These are phyloP conservation scores for Coniochaeta sp. DNA, from an alignment of 2,329 filamentous ascomycete species.

Conservation along the genomic window DNA sequence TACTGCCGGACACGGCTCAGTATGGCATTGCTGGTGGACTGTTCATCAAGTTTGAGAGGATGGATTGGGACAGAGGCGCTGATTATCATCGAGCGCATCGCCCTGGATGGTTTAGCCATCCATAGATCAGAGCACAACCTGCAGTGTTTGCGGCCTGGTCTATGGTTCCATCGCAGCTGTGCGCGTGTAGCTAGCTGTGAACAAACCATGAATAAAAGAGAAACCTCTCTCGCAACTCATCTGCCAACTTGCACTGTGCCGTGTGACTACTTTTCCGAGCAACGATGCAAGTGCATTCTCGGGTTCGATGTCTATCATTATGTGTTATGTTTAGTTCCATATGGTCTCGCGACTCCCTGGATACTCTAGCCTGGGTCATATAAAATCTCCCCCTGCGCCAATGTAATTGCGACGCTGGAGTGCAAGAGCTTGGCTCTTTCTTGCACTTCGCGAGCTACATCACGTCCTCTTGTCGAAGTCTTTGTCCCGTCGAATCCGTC, in stretches of 20 bases:
- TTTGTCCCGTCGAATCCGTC: neutral
- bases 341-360: too few species aligned
- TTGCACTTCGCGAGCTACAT: too few species aligned
- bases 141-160: neutral
- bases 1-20: neutral
- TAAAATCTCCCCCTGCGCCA: too few species aligned
- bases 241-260: neutral
- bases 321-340: too few species aligned
- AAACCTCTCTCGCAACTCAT: constrained; percentile 20
- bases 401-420: too few species aligned
- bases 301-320: too few species aligned
- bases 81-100: neutral
- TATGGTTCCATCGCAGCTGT: constrained; percentile 3
- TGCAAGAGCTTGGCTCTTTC: too few species aligned
- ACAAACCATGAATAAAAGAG: constrained; percentile 27
- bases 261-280: neutral
- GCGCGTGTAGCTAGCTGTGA: constrained; percentile 27
- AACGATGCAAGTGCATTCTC: neutral
- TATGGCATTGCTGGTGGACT: neutral
- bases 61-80: neutral
- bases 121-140: neutral
- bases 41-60: neutral
- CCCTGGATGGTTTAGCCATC: neutral
- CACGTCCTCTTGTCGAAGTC: too few species aligned
- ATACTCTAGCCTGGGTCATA: too few species aligned